Evolutionary conservation across 1,139 yeast species (phyloP).

Genomic region (Pichia cactophila): DNA sequence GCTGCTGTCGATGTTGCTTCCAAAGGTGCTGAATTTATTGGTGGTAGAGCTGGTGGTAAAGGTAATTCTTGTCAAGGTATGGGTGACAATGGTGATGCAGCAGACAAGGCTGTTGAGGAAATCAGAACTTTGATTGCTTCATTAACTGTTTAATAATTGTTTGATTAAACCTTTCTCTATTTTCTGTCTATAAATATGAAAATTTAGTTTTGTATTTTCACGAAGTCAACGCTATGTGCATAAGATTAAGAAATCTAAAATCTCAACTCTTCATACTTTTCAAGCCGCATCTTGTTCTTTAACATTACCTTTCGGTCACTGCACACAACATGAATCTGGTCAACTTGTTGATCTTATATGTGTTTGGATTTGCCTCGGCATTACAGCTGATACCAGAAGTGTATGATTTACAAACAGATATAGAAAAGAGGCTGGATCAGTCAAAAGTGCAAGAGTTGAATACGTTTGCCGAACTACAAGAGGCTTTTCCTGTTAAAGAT

Average conservation of each 20-base stretch:
- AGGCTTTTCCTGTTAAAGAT: constrained; percentile 13
- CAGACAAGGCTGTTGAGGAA: constrained; percentile 65
- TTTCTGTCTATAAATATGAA: background rate
- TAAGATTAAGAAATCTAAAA: no score
- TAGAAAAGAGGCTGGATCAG: background rate
- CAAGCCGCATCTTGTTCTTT: background rate
- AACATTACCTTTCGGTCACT: no score
- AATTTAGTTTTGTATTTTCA: background rate
- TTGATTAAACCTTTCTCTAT: background rate
- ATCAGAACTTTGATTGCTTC: constrained; percentile 57
- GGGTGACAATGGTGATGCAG: constrained; percentile 74
- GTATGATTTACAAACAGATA: background rate
- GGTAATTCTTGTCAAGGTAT: constrained; percentile 95
- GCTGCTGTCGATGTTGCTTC: constrained; percentile 71
- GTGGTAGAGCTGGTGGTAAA: constrained; percentile 98
- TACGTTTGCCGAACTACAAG: constrained; percentile 3
- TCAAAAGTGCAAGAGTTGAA: background rate
- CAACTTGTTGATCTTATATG: background rate
- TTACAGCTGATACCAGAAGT: background rate
- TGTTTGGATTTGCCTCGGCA: background rate
- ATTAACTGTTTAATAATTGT: constrained; percentile 9
- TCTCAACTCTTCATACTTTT: no score
- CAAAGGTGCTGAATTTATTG: constrained; percentile 64
- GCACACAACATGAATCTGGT: background rate
- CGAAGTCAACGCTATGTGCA: no score